These are phyloP conservation scores for Claviceps monticola DNA, from an alignment of 2,329 filamentous ascomycete genomes.

Conservation along the genomic window DNA sequence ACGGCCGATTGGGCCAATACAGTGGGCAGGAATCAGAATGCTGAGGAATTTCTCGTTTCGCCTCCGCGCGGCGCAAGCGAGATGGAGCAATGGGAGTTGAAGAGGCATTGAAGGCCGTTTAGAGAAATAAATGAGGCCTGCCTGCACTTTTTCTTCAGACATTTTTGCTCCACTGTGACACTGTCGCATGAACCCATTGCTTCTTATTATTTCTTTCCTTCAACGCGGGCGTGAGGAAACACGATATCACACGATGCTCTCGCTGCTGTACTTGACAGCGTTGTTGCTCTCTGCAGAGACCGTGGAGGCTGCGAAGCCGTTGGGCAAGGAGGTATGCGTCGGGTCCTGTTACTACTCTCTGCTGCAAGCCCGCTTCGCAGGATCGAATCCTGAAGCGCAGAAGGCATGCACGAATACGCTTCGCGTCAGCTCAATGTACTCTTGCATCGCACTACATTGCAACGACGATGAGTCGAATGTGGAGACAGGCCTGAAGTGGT, in stretches of 20 bases:
- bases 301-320: conserved; percentile 9
- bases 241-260: neutral
- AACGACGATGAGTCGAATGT: conserved; percentile 4
- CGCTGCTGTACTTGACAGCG: neutral
- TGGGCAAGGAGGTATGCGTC: conserved; percentile 9
- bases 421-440: conserved; percentile 9
- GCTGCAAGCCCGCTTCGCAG: conserved; percentile 7
- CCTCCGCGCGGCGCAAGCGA: too few species aligned
- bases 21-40: too few species aligned
- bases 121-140: neutral
- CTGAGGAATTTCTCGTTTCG: too few species aligned
- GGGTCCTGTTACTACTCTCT: conserved; percentile 11
- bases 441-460: conserved; percentile 9
- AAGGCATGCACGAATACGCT: conserved; percentile 9
- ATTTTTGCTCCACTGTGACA: neutral
- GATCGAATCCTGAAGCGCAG: conserved; percentile 6
- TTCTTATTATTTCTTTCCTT: neutral
- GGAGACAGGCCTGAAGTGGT: conserved; percentile 8
- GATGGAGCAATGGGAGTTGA: too few species aligned
- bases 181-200: neutral
- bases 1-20: too few species aligned
- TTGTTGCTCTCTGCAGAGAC: neutral
- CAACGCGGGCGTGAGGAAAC: neutral
- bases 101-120: too few species aligned
- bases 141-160: neutral